Conservation (phyloP, 129 eudicot genomes). For the Saposhnikovia divaricata region DNA sequence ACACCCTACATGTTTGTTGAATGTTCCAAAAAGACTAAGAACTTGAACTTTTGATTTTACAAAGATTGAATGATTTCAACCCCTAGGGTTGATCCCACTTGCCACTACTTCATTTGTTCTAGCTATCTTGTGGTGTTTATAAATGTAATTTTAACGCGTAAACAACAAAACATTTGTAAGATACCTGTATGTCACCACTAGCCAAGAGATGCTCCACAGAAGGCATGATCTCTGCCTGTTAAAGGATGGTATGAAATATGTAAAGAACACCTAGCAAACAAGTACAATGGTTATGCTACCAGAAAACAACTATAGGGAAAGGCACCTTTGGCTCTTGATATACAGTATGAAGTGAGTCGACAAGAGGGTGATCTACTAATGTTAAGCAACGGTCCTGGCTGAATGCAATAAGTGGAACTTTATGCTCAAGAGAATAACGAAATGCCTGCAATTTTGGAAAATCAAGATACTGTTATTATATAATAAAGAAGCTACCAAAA, state of each 20-base stretch:
- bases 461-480: neutral
- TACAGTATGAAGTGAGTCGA: slow-evolving; percentile 75
- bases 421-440: slow-evolving; percentile 58
- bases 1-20: neutral
- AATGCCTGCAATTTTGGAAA: slow-evolving; percentile 53
- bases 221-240: slow-evolving; percentile 84
- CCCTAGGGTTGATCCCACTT: neutral
- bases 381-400: slow-evolving; percentile 83
- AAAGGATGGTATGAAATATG: slow-evolving; percentile 18
- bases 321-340: slow-evolving; percentile 88
- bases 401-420: slow-evolving; percentile 85
- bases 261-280: slow-evolving; percentile 9
- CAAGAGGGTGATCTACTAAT: slow-evolving; percentile 72
- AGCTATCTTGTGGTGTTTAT: slow-evolving; percentile 1
- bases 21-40: neutral
- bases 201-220: slow-evolving; percentile 68
- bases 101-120: neutral
- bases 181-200: slow-evolving; percentile 70
- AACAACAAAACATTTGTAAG: neutral
- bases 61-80: neutral
- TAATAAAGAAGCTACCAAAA: neutral
- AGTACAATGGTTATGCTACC: neutral
- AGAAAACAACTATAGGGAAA: slow-evolving; percentile 7
- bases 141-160: neutral
- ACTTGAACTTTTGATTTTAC: neutral